Evolutionary conservation across 139 green algal genomes (phyloP), one percentile per base, ranked within the genome.

Genomic region (Zygnema cylindricum): DNA sequence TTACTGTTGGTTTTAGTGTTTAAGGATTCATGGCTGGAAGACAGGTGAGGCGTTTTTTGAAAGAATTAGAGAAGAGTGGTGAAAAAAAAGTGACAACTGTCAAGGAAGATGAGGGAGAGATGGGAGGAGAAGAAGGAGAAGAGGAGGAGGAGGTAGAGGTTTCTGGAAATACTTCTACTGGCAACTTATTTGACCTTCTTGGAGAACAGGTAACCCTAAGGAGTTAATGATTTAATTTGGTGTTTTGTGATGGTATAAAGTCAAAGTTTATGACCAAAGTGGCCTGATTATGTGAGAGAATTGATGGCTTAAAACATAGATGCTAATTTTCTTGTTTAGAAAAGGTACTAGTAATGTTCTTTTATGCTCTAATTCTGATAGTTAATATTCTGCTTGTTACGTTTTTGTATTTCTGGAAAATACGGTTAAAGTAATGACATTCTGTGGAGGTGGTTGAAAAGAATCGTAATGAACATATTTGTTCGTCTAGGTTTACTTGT

Each of bases 11-110:
- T n/a, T n/a, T n/a, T n/a, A n/a, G n/a, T n/a, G n/a, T n/a, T n/a
- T n/a, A n/a, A n/a, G n/a, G n/a, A n/a, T n/a, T n/a, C n/a, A 89
- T 89, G 84, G 88, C 84, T n/a, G 43, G 36, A 38, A 73, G 84
- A 30, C 63, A 32, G 23, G 55, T 77, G 38, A 33, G 35, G 21
- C 75, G 75, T 41, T 35, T 81, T 33, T 69, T 77, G 30, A 69
- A 91, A 49, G 75, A 87, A 33, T 81, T 87, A 40, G 75, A 69
- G 39, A 76, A 77, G 35, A 35, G 25, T n/a, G n/a, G n/a, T n/a
- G n/a, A n/a, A n/a, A 40, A 25, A 69, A 55, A 1, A 11, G 43
- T 77, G 82, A 40, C 73, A 75, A 84, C 86, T 22, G 86, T 16
- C 11, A 23, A 89, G 76, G 76, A 84, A 2, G 40, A 89, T 23